Evolutionary conservation across 768 basidiomycete species (phyloP).

Genomic region (Agrocybe pediades): DNA sequence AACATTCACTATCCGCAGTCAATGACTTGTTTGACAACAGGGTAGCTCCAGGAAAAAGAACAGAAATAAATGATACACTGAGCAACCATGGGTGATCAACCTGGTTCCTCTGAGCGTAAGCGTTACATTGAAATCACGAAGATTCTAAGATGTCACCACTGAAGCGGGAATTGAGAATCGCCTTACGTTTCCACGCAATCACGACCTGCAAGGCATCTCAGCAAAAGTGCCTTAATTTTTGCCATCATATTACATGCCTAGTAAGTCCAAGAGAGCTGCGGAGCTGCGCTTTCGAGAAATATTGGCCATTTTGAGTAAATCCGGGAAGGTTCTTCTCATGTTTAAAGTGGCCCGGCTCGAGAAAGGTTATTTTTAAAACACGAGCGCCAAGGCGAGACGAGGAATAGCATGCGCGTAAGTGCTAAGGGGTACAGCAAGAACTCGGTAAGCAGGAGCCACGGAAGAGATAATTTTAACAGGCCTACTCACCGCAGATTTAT

Average conservation of each 20-base stretch:
- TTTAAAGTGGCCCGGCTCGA: not conserved
- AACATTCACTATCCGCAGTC: not conserved
- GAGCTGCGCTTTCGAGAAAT: conserved; percentile 22
- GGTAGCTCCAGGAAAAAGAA: not conserved
- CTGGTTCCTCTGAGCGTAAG: too few relatives aligned
- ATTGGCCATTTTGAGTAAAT: conserved; percentile 12
- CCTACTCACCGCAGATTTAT: too few relatives aligned
- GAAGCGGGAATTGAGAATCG: too few relatives aligned
- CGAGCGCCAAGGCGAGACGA: not conserved
- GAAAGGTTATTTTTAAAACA: not conserved
- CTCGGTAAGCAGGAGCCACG: too few relatives aligned
- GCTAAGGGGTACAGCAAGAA: too few relatives aligned
- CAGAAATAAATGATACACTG: not conserved
- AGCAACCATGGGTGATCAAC: too few relatives aligned
- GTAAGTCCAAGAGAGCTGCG: conserved; percentile 20
- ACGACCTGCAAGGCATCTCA: not conserved
- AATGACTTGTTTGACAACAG: not conserved
- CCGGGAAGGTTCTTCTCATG: conserved; percentile 15
- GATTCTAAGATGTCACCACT: too few relatives aligned
- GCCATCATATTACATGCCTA: conserved; percentile 1
- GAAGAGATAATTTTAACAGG: too few relatives aligned
- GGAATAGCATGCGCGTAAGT: not conserved
- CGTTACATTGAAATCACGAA: too few relatives aligned
- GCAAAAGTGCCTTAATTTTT: not conserved
- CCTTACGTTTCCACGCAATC: conserved; percentile 3